Evolutionary conservation across 2,329 filamentous ascomycete genomes (phyloP), one percentile per base, ranked within the genome.

Genomic region (Aspergillus aculeatus): DNA sequence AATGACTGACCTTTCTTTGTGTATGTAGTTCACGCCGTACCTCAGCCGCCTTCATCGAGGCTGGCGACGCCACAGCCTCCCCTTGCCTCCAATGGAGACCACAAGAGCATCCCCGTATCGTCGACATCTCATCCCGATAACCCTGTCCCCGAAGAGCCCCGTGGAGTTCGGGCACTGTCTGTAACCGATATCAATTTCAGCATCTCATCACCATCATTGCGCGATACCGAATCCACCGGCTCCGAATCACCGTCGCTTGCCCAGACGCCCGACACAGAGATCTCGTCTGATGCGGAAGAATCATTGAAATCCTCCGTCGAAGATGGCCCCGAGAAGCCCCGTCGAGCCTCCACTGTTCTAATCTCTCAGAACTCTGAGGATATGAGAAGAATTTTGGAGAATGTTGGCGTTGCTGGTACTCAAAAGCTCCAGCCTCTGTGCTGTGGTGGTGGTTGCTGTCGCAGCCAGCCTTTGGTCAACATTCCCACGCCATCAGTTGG

Each of bases 401-500:
- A 82, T 62, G 81, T 81, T 16, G 78, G 72, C 24, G 66, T 79
- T 60, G 78, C 78, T 16, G 83, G 83, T 51, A 87, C 85, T 26
- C 81, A 83, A 69, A 82, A 86, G 69, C 79, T 88, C 44, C 81
- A 86, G 69, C 86, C 85, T 63, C 82, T 84, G 69, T 89, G 86
- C 75, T 86, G 84, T 66, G 86, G 86, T 47, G 86, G 86, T 61
- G 86, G 86, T 58, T 88, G 86, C 73, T 88, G 86, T 72, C 81
- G 85, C 70, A 77, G 85, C 59, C 81, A 86, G 69, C 81, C 81
- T 32, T 69, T 87, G 67, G 79, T 79, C 44, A 73, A 80, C 6
- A 75, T 82, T 60, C 61, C 68, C 58, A 68, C 71, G 9, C 73
- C 75, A 23, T 65, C 71, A 24, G 78, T 77, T 4, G 71, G 77